phyloP scores from a whole-genome alignment of 306 rosid species.

The Begonia peltatifolia region DNA sequence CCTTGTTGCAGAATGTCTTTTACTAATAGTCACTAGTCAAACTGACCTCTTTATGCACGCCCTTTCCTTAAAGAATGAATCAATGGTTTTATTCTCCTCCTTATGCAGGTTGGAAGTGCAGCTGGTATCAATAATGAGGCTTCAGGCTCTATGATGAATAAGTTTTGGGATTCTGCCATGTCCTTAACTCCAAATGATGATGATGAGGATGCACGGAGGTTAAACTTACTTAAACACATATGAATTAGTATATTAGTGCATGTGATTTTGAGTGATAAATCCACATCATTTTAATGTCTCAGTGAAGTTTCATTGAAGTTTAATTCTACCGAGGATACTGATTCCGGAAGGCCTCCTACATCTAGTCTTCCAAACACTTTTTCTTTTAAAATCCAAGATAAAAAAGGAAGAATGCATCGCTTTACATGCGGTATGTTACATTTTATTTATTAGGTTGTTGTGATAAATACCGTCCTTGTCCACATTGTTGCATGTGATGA shows the following conservation, averaged over 20 bases:
- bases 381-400: slow-evolving; percentile 75
- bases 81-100: not conserved
- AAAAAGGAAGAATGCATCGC: slow-evolving; percentile 69
- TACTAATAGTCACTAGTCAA: too few relatives aligned
- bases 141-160: slow-evolving; percentile 66
- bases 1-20: too few relatives aligned
- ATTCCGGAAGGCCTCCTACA: not conserved
- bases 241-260: not conserved
- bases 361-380: slow-evolving; percentile 27
- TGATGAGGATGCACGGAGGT: slow-evolving; percentile 60
- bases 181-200: slow-evolving; percentile 50
- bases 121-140: slow-evolving; percentile 51
- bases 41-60: too few relatives aligned
- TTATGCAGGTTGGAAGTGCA: slow-evolving; percentile 54
- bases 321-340: slow-evolving; percentile 17
- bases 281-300: slow-evolving; percentile 9
- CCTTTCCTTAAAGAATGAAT: too few relatives aligned
- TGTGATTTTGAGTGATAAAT: not conserved
- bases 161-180: slow-evolving; percentile 98
- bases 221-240: slow-evolving; percentile 4
- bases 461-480: too few relatives aligned
- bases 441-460: too few relatives aligned
- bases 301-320: slow-evolving; percentile 68
- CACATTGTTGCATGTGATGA: too few relatives aligned
- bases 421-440: slow-evolving; percentile 61